These are phyloP conservation scores for Galerina marginata DNA, from an alignment of 768 basidiomycete genomes.

Conservation along the genomic window DNA sequence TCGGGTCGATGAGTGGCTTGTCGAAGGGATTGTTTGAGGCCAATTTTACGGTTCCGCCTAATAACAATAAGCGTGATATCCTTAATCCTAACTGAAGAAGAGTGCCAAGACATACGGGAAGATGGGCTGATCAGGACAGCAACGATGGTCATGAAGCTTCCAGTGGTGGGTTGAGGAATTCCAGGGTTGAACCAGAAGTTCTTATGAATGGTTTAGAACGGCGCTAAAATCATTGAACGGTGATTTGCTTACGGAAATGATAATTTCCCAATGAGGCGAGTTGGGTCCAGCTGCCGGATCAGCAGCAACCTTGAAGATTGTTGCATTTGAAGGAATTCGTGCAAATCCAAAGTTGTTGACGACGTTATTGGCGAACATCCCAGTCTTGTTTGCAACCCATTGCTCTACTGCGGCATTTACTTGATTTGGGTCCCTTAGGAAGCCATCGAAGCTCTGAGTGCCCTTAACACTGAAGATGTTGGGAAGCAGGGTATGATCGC, in stretches of 20 bases:
- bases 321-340: slow-evolving; percentile 37
- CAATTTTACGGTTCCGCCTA: slow-evolving; percentile 39
- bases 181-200: slow-evolving; percentile 21
- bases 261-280: slow-evolving; percentile 34
- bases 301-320: slow-evolving; percentile 14
- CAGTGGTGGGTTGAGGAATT: slow-evolving; percentile 26
- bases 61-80: neutral
- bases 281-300: slow-evolving; percentile 27
- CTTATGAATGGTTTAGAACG: neutral
- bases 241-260: slow-evolving; percentile 29
- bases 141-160: slow-evolving; percentile 35
- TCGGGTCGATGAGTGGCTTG: slow-evolving; percentile 54
- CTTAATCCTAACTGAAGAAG: neutral
- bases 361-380: slow-evolving; percentile 39
- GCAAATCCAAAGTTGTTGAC: slow-evolving; percentile 31
- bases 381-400: too few relatives aligned
- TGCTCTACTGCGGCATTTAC: neutral
- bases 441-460: neutral
- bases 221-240: neutral
- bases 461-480: slow-evolving; percentile 16
- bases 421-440: neutral
- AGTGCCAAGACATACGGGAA: slow-evolving; percentile 33
- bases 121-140: slow-evolving; percentile 36
- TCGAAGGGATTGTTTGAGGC: neutral
- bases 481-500: slow-evolving; percentile 24